Base-by-base conservation (phyloP, 192 early-diverging fungal genomes). In the Chytriomyces confervae region DNA sequence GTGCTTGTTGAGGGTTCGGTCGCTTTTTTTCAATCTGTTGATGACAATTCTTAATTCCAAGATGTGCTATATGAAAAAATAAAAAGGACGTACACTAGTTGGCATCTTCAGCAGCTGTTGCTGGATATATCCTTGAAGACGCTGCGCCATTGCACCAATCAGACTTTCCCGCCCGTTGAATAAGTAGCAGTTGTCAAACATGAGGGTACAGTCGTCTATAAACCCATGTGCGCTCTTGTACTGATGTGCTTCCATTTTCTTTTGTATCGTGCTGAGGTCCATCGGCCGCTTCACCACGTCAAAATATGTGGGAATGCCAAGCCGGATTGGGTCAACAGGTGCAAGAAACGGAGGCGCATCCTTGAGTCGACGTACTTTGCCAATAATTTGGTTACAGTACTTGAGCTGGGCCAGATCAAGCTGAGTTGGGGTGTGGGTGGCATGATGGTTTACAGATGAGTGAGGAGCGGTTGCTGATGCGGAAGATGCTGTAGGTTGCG, bases 271-370 rank as follows among this genome's bases (percentile, higher is more conserved):
- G 36, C 87, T 84, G 49, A 97, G 73, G 77, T 97, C 94, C 92
- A 95, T 95, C 7, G 94, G 94, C 5, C 87, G 23, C 73, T 92
- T 92, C 71, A 95, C 87, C 20, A 95, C 77, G 27, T 85, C 78
- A 44, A 86, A 87, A 75, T 95, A 95, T 7, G 86, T 88, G 7
- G 93, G 91, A 60, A 94, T 92, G 8, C 85, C 82, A 3, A 89
- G 80, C 10, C 77, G 79, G 27, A 93, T 84, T 9, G 91, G 90
- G 83, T 95, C 93, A 1, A 94, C 93, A 7, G 94, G 94, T 5
- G 83, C 79, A 36, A 95, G 86, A 80, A 99, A 99, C 18, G 93
- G 91, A 8, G 85, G 87, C 6, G 94, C 93, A 64, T 95, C 94
- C 75, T 93, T 91, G 69, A 95, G 91, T 61, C 90, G 87, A 69